Conservation (phyloP, 2,329 filamentous ascomycete species). For the Fusarium acutatum region DNA sequence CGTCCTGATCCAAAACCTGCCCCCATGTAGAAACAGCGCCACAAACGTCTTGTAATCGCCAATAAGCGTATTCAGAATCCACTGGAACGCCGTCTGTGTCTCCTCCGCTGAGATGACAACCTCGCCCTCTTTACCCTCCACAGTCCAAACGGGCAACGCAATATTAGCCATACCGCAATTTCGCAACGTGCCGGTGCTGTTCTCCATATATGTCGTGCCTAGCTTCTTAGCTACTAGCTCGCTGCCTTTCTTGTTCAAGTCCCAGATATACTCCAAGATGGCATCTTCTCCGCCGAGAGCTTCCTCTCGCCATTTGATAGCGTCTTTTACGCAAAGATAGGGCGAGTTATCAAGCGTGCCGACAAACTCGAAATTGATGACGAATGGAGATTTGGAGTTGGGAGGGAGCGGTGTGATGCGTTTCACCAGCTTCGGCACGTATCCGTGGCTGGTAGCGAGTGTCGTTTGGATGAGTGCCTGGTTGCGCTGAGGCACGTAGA, state of each 20-base stretch:
- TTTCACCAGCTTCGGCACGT: conserved; percentile 56
- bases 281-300: conserved; percentile 77
- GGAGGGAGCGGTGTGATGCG: conserved; percentile 54
- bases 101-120: conserved; percentile 45
- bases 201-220: conserved; percentile 77
- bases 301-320: conserved; percentile 74
- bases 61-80: conserved; percentile 64
- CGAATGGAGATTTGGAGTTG: conserved; percentile 65
- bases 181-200: conserved; percentile 66
- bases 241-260: conserved; percentile 71
- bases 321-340: conserved; percentile 76
- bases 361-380: conserved; percentile 77
- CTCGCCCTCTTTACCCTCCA: conserved; percentile 41
- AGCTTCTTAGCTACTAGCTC: conserved; percentile 67
- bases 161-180: conserved; percentile 79
- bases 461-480: conserved; percentile 79
- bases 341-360: conserved; percentile 79
- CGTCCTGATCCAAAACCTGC: conserved; percentile 74
- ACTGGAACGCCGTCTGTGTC: conserved; percentile 57
- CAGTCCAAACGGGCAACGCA: conserved; percentile 68
- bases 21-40: conserved; percentile 67
- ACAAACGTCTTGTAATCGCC: conserved; percentile 76
- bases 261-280: conserved; percentile 70
- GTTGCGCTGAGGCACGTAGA: conserved; percentile 81
- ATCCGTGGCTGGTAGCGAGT: conserved; percentile 84